Evolutionary conservation across 352 stramenopile genomes (phyloP), one percentile per base, ranked within the genome.

Genomic region (Pythium periplocum): DNA sequence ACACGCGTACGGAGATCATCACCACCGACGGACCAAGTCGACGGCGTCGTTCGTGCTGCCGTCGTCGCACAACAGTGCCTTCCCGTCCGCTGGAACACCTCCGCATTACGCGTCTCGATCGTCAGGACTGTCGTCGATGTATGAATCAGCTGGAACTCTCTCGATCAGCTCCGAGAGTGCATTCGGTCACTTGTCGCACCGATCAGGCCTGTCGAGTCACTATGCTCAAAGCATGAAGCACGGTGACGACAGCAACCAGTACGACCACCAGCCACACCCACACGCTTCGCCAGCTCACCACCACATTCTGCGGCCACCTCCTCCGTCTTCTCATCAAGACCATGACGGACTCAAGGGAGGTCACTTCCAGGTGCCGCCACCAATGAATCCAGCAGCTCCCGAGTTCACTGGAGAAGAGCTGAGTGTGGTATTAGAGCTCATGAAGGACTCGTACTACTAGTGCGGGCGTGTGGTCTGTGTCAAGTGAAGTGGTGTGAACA

Each of bases 361-460:
- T 26, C 62, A 61, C 46, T 86, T 85, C 51, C 45, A 70, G 31
- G 69, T 83, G 53, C 75, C 76, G 6, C 67, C 75, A 37, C 69
- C 77, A 1, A 85, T 90, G 71, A 83, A 90, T 43, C 75, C 69
- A 9, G 77, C 80, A 4, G 75, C 73, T 8, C 69, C 79, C 12
- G 80, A 90, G 55, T 86, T 90, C 47, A 88, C 78, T 10, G 78
- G 78, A 17, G 80, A 88, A 62, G 80, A 90, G 55, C 75, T 90
- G 6, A 90, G 65, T 45, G 80, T 83, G 35, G 80, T 90, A 54
- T 45, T 90, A 48, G 77, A 90, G 49, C 74, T 90, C 50, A 90
- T 90, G 80, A 88, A 90, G 59, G 78, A 87, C 46, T 77, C 78
- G 48, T 89, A 74, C 66, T 75, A 66, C 46, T 64, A 32, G 57